Evolutionary conservation across 805 yeast genomes (phyloP), one percentile per base, ranked within the genome.

Genomic region (Pichia manshurica): DNA sequence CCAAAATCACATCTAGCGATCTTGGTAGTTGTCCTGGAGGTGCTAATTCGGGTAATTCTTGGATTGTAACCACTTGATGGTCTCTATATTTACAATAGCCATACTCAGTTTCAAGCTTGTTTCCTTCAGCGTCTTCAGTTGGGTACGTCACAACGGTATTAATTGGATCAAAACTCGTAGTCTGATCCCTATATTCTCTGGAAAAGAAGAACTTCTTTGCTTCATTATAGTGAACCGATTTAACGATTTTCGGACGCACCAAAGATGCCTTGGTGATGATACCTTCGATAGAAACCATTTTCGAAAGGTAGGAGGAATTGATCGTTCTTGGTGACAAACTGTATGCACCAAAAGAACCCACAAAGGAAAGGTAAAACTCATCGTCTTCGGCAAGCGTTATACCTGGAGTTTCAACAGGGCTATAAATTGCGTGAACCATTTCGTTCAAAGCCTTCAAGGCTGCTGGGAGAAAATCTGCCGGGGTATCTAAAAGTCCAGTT

Each of bases 21-120:
- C 98, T 75, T 32, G 99, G 99, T 53, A 93, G 73, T 68, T 91
- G 98, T 48, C 99, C 99, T 0, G 98, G 95, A 15, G 98, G 99
- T 1, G 98, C 96, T 53, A 83, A 75, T 69, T 93, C 98, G 1
- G 99, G 98, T 87, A 93, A 87, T 69, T 93, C 99, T 66, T 93
- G 99, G 33, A 93, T 84, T 0, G 96, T 79, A 33, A 93, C 77
- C 35, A 88, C 84, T 68, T 93, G 99, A 64, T 91, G 96, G 67
- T 93, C 99, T 57, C 91, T 75, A 64, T 87, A 93, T 25, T 95
- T 88, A 7, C 90, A 83, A 61, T 82, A 85, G 1, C 99, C 99
- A 60, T 87, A 93, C 64, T 93, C 98, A 0, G 96, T 90, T 17
- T 79, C 74, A 54, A 93, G 70, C 56, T 87, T 87, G 67, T 90